phyloP scores from a whole-genome alignment of 1,139 yeast genomes.

The Pichia kudriavzevii region DNA sequence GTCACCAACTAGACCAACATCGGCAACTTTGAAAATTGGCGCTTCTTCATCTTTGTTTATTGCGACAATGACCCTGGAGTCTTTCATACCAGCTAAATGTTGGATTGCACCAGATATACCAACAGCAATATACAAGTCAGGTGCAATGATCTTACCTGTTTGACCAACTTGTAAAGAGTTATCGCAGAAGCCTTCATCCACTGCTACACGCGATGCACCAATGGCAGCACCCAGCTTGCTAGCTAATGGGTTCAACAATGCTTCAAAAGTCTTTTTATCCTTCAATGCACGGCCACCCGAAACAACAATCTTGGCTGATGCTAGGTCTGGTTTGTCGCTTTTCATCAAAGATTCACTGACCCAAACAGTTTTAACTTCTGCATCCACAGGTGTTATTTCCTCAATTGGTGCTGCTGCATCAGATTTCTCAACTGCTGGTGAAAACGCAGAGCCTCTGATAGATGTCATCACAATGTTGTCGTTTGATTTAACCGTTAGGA shows the following conservation, averaged over 20 bases:
- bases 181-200: conserved; percentile 91
- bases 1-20: conserved; percentile 85
- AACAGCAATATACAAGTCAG: conserved; percentile 85
- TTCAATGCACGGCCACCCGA: conserved; percentile 95
- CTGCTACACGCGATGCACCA: conserved; percentile 98
- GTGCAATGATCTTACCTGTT: conserved; percentile 97
- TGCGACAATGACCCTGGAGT: conserved; percentile 87
- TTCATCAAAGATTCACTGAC: conserved; percentile 65
- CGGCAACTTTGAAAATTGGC: conserved; percentile 88
- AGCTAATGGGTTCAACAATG: conserved; percentile 76
- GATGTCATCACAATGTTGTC: conserved; percentile 65
- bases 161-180: conserved; percentile 98
- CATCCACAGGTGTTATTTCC: conserved; percentile 35
- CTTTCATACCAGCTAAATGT: conserved; percentile 98
- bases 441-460: conserved; percentile 80
- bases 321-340: conserved; percentile 87
- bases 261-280: conserved; percentile 79
- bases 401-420: conserved; percentile 39
- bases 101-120: conserved; percentile 98
- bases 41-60: conserved; percentile 93
- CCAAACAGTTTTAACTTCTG: conserved; percentile 42
- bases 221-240: conserved; percentile 82
- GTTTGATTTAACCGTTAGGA: conserved; percentile 68
- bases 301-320: conserved; percentile 72
- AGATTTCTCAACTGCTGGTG: conserved; percentile 42